Evolutionary conservation across 805 yeast species (phyloP).

Genomic region (Metschnikowia kofuensis): DNA sequence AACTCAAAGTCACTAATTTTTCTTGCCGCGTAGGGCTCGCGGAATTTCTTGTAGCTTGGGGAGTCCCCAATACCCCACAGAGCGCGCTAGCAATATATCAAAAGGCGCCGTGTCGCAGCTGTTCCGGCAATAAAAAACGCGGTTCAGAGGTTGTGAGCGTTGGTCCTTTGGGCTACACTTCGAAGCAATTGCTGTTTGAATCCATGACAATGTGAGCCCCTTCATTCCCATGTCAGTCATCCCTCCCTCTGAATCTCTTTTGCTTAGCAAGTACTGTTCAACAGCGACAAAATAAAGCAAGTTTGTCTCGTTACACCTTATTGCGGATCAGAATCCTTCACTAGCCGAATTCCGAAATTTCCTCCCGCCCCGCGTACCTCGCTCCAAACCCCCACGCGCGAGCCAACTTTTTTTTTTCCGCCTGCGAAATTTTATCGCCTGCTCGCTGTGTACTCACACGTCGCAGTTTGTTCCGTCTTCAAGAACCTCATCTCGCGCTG

Average conservation of each 20-base stretch:
- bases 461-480: neutral
- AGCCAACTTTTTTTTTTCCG: conserved; percentile 1
- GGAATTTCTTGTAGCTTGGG: neutral
- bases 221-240: no score
- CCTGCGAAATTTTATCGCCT: conserved; percentile 4
- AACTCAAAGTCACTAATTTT: neutral
- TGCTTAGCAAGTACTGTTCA: no score
- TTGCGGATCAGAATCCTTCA: neutral
- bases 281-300: no score
- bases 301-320: no score
- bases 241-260: no score
- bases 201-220: no score
- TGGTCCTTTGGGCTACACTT: neutral
- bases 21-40: neutral
- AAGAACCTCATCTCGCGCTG: neutral
- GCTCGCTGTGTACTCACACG: neutral
- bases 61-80: conserved; percentile 4
- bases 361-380: neutral
- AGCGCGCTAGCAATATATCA: neutral
- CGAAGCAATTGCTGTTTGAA: neutral
- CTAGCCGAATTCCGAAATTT: neutral
- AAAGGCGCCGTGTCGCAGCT: conserved; percentile 2
- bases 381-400: conserved; percentile 7
- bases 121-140: neutral
- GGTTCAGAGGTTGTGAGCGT: conserved; percentile 1